Evolutionary conservation across 2,329 filamentous ascomycete genomes (phyloP).

Genomic region (Beauveria sp.): DNA sequence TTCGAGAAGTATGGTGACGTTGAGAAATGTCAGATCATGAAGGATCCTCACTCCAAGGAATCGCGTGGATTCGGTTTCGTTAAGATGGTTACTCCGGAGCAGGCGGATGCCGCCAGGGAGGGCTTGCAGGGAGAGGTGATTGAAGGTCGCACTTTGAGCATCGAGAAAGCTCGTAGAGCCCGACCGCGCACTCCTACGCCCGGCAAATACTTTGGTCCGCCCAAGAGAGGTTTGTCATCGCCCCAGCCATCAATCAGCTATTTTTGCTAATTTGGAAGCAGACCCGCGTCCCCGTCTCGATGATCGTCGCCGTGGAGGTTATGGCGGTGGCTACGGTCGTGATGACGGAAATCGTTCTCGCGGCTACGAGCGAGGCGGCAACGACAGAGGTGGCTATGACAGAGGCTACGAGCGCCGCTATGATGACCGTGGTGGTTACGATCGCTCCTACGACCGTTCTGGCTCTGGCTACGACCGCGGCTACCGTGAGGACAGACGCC

Average conservation of each 20-base stretch:
- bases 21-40: conserved; percentile 99
- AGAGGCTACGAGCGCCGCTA: conserved; percentile 30
- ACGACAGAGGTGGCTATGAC: conserved; percentile 34
- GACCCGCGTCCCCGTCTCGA: conserved; percentile 42
- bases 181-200: conserved; percentile 93
- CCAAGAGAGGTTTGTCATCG: conserved; percentile 75
- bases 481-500: conserved; percentile 24
- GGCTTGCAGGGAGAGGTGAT: conserved; percentile 91
- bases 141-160: conserved; percentile 91
- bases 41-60: conserved; percentile 96
- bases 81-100: conserved; percentile 93
- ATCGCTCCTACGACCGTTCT: conserved; percentile 30
- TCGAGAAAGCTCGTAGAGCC: conserved; percentile 95
- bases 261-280: conserved; percentile 14
- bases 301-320: conserved; percentile 57
- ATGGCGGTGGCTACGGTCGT: conserved; percentile 49
- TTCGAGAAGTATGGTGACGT: conserved; percentile 99
- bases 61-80: conserved; percentile 98
- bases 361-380: conserved; percentile 29
- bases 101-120: conserved; percentile 95
- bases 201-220: conserved; percentile 97
- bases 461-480: conserved; percentile 26
- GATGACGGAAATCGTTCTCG: conserved; percentile 40
- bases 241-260: background rate
- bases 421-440: conserved; percentile 19